phyloP scores from a whole-genome alignment of 106 monocot species.

The Ottelia alismoides region DNA sequence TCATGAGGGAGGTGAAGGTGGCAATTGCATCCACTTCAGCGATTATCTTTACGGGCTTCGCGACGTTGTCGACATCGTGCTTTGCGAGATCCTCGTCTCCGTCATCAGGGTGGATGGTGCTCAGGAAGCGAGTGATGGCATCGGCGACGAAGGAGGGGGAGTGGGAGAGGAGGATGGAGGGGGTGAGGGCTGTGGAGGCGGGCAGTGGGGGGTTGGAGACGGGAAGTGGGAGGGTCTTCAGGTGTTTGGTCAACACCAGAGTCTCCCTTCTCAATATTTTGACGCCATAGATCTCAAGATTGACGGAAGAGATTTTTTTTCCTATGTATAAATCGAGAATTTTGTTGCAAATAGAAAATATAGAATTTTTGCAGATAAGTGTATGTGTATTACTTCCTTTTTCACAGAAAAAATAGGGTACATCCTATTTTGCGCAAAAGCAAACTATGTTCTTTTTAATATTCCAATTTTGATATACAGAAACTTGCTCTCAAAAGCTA shows the following conservation, averaged over 20 bases:
- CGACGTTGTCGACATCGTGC: conserved; percentile 8
- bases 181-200: conserved; percentile 3
- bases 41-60: conserved; percentile 18
- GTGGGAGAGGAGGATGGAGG: conserved; percentile 13
- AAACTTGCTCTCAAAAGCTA: too few species aligned
- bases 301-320: too few species aligned
- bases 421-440: too few species aligned
- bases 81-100: conserved; percentile 1
- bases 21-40: conserved; percentile 15
- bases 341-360: too few species aligned
- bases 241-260: conserved; percentile 19
- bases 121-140: conserved; percentile 16
- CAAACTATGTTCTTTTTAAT: too few species aligned
- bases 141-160: conserved; percentile 4
- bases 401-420: too few species aligned
- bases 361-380: too few species aligned
- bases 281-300: too few species aligned
- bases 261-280: conserved; percentile 14
- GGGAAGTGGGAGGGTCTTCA: conserved; percentile 13
- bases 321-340: too few species aligned
- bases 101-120: conserved; percentile 3
- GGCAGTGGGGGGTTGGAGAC: conserved; percentile 4
- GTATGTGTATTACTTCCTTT: too few species aligned
- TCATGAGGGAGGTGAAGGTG: conserved; percentile 25
- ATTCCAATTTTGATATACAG: too few species aligned